Evolutionary conservation across 768 basidiomycete genomes (phyloP).

Genomic region (Tubosaeta brunneosetosa): DNA sequence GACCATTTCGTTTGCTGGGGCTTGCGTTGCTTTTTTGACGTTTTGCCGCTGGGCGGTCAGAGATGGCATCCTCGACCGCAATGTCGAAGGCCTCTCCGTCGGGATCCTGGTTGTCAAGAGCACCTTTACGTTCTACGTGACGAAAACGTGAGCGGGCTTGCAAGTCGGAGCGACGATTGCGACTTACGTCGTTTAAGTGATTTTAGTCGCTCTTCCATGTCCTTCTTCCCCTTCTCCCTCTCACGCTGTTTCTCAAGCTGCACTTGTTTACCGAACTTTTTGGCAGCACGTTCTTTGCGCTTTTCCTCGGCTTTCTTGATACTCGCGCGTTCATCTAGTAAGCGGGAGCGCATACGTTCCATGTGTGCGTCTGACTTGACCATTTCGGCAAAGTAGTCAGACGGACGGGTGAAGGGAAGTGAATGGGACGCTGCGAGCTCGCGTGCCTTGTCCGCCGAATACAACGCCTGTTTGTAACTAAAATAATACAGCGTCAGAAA

Average conservation of each 20-base stretch:
- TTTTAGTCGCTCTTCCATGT: conserved; percentile 82
- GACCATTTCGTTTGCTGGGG: conserved; percentile 28
- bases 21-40: conserved; percentile 33
- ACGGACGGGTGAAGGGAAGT: conserved; percentile 84
- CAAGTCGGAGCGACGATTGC: background rate
- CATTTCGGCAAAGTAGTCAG: conserved; percentile 98
- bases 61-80: conserved; percentile 84
- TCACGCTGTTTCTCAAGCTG: conserved; percentile 93
- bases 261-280: conserved; percentile 98
- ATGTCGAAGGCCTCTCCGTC: conserved; percentile 74
- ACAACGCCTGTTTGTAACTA: conserved; percentile 95
- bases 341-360: conserved; percentile 88
- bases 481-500: background rate
- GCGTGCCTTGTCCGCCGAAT: conserved; percentile 72
- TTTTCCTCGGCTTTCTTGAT: conserved; percentile 93
- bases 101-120: conserved; percentile 58
- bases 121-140: conserved; percentile 73
- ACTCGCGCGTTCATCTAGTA: conserved; percentile 81
- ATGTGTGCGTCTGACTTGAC: conserved; percentile 96
- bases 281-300: conserved; percentile 86
- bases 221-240: conserved; percentile 84
- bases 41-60: conserved; percentile 63
- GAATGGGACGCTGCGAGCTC: conserved; percentile 72
- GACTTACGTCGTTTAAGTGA: conserved; percentile 80
- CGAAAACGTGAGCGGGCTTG: conserved; percentile 1